Evolutionary conservation across 345 rosid genomes (phyloP), one percentile per base, ranked within the genome.

Genomic region (Acer yangbiense): DNA sequence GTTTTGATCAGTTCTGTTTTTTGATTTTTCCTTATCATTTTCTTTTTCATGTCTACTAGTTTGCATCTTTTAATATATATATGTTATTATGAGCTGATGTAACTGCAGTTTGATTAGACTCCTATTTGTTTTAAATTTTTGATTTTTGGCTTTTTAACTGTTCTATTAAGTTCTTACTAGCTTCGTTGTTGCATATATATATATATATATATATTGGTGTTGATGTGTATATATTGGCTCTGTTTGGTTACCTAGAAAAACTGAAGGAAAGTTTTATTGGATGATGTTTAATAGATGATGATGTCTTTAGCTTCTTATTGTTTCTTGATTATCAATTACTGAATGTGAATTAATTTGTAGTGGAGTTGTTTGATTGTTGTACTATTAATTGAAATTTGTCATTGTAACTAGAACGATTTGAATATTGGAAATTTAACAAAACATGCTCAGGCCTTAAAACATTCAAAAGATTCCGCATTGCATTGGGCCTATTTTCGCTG

Each of bases 91-190:
- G 25, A 20, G 75, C 20, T 72, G 17, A 55, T 39, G 65, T 20
- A 32, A 12, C 43, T 57, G 32, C 21, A 72, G 18, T 18, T 71
- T 61, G 68, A 43, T 72, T 27, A 52, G 9, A 9, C 72, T 6
- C 9, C 21, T 29, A 8, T 18, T 72, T 10, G 9, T 55, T 2
- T 18, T 55, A 3, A 25, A 64, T 71, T 55, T 12, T 29, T 54
- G 3, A 46, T 9, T 60, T 60, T 60, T 21, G 68, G 62, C 60
- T 74, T 48, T 17, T 27, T 3, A 48, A 64, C 70, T 74, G 77
- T 65, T 64, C 44, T 25, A 29, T 74, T 61, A 41, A 65, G 48
- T 18, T 64, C 27, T 25, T 18, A 64, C 13, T 18, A 46, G 32
- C 60, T 32, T 50, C 52, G 17, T 50, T 25, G 62, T 52, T 10